phyloP scores from a whole-genome alignment of 148 eudicot genomes.

The Cornus controversa region DNA sequence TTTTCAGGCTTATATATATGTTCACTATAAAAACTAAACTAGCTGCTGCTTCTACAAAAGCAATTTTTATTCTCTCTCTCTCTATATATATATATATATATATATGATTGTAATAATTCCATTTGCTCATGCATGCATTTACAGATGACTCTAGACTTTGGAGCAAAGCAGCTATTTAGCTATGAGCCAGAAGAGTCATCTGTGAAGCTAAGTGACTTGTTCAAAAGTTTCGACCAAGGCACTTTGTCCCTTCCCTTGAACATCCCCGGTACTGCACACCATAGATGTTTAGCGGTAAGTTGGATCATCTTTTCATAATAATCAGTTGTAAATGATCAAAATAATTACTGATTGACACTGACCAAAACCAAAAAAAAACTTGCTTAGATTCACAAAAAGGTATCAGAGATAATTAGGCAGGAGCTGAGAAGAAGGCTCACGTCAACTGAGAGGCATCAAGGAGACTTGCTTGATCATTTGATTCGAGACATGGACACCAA shows the following conservation, averaged over 20 bases:
- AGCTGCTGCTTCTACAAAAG: too few relatives aligned
- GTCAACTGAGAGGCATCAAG: slow-evolving; percentile 8
- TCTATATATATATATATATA: too few relatives aligned
- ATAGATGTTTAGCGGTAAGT: slow-evolving; percentile 32
- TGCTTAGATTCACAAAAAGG: slow-evolving; percentile 11
- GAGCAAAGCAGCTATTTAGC: slow-evolving; percentile 20
- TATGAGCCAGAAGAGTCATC: slow-evolving; percentile 23
- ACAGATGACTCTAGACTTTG: slow-evolving; percentile 25
- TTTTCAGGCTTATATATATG: too few relatives aligned
- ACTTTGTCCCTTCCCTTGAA: slow-evolving; percentile 31
- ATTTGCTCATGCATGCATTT: not conserved
- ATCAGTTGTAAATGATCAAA: too few relatives aligned
- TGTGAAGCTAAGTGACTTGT: slow-evolving; percentile 22
- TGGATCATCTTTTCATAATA: too few relatives aligned
- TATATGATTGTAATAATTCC: not conserved
- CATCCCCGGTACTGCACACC: slow-evolving; percentile 34
- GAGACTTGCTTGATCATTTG: slow-evolving; percentile 21
- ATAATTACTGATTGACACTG: too few relatives aligned
- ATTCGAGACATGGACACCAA: slow-evolving; percentile 25
- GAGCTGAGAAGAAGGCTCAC: too few relatives aligned
- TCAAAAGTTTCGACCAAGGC: slow-evolving; percentile 23
- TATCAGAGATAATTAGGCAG: too few relatives aligned
- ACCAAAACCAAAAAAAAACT: too few relatives aligned
- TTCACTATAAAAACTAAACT: too few relatives aligned
- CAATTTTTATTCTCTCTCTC: too few relatives aligned